Evolutionary conservation across 176 grass and related monocot genomes (phyloP).

Genomic region (Calamus simplicifolius): DNA sequence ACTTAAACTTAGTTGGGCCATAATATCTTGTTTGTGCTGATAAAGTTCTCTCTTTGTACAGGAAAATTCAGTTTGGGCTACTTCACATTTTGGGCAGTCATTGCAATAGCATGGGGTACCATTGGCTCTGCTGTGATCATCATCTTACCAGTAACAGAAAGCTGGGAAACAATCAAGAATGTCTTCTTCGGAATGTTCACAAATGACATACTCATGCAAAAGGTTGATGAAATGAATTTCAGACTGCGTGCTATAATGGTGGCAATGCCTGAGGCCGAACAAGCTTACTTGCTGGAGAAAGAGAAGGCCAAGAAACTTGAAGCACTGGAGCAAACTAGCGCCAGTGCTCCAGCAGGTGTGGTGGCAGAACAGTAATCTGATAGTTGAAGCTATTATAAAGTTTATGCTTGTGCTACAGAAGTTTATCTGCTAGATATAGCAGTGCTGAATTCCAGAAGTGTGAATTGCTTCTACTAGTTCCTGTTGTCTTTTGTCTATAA

Average conservation of each 20-base stretch:
- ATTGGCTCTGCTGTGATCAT: slow-evolving; percentile 54
- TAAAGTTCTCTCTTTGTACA: slow-evolving; percentile 3
- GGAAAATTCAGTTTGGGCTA: slow-evolving; percentile 49
- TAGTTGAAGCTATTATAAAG: too few species aligned
- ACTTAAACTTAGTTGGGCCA: too few species aligned
- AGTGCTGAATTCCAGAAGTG: too few species aligned
- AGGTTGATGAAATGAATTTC: slow-evolving; percentile 42
- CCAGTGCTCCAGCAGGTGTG: slow-evolving; percentile 4
- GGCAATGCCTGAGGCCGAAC: slow-evolving; percentile 40
- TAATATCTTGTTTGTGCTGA: neutral
- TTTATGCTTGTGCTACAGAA: too few species aligned
- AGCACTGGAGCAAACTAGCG: slow-evolving; percentile 9
- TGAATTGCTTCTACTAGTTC: too few species aligned
- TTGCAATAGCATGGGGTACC: slow-evolving; percentile 57
- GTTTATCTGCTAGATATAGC: too few species aligned
- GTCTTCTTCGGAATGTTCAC: slow-evolving; percentile 63
- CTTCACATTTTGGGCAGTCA: slow-evolving; percentile 69
- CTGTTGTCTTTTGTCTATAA: too few species aligned
- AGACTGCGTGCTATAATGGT: slow-evolving; percentile 38
- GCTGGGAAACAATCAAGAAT: slow-evolving; percentile 46
- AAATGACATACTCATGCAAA: slow-evolving; percentile 32
- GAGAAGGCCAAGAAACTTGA: slow-evolving; percentile 33
- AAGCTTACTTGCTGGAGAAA: slow-evolving; percentile 28
- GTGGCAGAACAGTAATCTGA: neutral
- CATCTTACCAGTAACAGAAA: slow-evolving; percentile 48